Evolutionary conservation across 2,329 filamentous ascomycete genomes (phyloP).

Genomic region (Chaetomiaceae sp.): DNA sequence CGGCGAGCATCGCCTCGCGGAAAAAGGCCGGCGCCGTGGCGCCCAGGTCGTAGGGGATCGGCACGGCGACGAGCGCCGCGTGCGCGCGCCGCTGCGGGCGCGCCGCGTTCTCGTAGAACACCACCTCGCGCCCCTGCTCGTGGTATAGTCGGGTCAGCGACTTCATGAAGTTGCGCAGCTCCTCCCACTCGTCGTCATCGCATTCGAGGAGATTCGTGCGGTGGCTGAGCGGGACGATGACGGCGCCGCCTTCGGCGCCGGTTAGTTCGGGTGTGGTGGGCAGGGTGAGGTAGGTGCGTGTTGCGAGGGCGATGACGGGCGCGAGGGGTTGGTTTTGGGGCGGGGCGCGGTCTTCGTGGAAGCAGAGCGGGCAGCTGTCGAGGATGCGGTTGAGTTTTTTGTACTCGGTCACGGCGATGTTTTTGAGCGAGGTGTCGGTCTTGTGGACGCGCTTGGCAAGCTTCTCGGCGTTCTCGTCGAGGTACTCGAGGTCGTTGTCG

Average conservation of each 20-base stretch:
- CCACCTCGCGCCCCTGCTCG: constrained; percentile 80
- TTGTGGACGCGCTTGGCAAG: constrained; percentile 83
- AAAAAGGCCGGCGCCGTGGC: constrained; percentile 93
- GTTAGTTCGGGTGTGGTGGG: constrained; percentile 84
- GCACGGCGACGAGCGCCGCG: constrained; percentile 78
- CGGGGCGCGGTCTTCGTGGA: constrained; percentile 72
- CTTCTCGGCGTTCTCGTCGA: constrained; percentile 92
- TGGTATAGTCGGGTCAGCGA: constrained; percentile 89
- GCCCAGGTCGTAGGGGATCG: constrained; percentile 84
- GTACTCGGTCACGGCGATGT: constrained; percentile 78
- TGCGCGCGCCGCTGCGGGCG: constrained; percentile 71
- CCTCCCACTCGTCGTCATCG: constrained; percentile 98
- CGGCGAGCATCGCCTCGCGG: constrained; percentile 80
- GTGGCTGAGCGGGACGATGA: constrained; percentile 85
- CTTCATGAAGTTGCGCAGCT: constrained; percentile 99
- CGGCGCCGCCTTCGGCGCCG: constrained; percentile 63
- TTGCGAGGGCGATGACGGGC: constrained; percentile 78
- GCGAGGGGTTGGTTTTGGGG: constrained; percentile 66
- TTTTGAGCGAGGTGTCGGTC: constrained; percentile 81
- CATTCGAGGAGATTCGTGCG: constrained; percentile 89
- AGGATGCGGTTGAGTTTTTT: constrained; percentile 83
- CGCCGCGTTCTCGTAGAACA: constrained; percentile 98
- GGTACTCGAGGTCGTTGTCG: constrained; percentile 87
- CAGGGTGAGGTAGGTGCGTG: constrained; percentile 79
- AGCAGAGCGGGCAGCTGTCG: constrained; percentile 82